A percentile compares a stretch with the other conserved stretches of the same genome.
Evolutionary conservation across 83 land plant genomes (phyloP).

Genomic region (Isoetes engelmannii): DNA sequence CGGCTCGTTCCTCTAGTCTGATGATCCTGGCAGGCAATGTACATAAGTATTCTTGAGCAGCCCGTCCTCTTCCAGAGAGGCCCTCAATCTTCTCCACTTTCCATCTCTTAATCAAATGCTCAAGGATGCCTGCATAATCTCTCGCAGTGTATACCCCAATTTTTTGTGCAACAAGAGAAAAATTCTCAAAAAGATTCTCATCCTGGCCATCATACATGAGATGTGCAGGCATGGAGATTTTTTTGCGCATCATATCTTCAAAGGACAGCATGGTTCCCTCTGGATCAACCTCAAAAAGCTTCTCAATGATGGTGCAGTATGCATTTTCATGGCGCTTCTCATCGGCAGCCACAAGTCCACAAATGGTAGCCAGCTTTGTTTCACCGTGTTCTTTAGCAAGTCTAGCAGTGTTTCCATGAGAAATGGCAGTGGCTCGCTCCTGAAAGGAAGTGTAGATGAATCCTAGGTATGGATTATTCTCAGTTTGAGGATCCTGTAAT

Average conservation of each 20-base stretch:
- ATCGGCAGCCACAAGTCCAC: slow-evolving; percentile 29
- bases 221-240: slow-evolving; percentile 22
- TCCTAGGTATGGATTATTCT: slow-evolving; percentile 20
- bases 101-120: slow-evolving; percentile 18
- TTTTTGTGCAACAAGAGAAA: slow-evolving; percentile 14
- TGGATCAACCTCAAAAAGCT: slow-evolving; percentile 31
- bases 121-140: slow-evolving; percentile 22
- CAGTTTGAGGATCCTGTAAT: slow-evolving; percentile 21
- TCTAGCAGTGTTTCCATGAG: slow-evolving; percentile 32
- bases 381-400: slow-evolving; percentile 23
- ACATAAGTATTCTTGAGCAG: slow-evolving; percentile 20
- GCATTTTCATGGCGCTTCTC: slow-evolving; percentile 27
- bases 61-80: not conserved
- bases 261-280: slow-evolving; percentile 23
- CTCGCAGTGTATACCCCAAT: slow-evolving; percentile 17
- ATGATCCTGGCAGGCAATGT: slow-evolving; percentile 16
- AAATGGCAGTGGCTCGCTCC: slow-evolving; percentile 25
- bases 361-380: slow-evolving; percentile 19
- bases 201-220: slow-evolving; percentile 21
- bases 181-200: slow-evolving; percentile 18
- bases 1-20: slow-evolving; percentile 17
- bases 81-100: slow-evolving; percentile 7
- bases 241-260: slow-evolving; percentile 22
- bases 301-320: slow-evolving; percentile 23
- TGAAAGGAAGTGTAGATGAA: slow-evolving; percentile 22